Evolutionary conservation across 2,329 filamentous ascomycete species (phyloP).

Genomic region (Neofusicoccum umdonicola): DNA sequence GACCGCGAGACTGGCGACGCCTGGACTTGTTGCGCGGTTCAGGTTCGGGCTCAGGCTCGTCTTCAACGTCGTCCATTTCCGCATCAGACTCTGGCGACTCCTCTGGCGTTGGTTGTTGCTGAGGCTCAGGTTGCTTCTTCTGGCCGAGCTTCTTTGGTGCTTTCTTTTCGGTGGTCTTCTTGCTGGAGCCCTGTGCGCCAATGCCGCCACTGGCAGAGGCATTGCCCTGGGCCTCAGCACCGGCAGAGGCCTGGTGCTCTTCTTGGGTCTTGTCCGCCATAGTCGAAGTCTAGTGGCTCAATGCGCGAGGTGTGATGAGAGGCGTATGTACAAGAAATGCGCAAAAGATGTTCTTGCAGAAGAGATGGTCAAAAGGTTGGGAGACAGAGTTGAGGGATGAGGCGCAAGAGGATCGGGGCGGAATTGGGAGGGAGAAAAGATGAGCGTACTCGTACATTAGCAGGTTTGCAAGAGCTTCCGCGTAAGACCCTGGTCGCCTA

Average conservation of each 20-base stretch:
- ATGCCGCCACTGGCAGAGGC: slow-evolving; percentile 23
- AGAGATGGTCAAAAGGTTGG: not conserved
- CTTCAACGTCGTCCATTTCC: slow-evolving; percentile 44
- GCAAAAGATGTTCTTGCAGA: not conserved
- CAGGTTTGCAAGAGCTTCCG: slow-evolving; percentile 14
- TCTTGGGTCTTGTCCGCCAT: slow-evolving; percentile 24
- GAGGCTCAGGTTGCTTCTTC: slow-evolving; percentile 42
- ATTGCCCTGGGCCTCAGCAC: slow-evolving; percentile 26
- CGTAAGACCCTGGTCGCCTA: slow-evolving; percentile 8
- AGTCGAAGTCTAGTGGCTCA: not conserved
- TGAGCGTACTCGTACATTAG: slow-evolving; percentile 1
- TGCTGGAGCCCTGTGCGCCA: slow-evolving; percentile 22
- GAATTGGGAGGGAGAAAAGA: slow-evolving; percentile 14
- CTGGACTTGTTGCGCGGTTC: slow-evolving; percentile 41
- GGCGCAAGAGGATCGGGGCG: not conserved
- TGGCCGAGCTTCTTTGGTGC: slow-evolving; percentile 50
- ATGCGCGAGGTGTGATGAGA: not conserved
- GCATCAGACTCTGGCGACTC: slow-evolving; percentile 39
- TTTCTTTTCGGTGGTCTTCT: slow-evolving; percentile 47
- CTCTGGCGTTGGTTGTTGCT: slow-evolving; percentile 47
- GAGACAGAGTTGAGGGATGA: not conserved
- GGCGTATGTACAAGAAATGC: slow-evolving; percentile 2
- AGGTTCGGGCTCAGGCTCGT: slow-evolving; percentile 46
- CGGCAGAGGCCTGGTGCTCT: slow-evolving; percentile 24
- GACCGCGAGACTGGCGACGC: slow-evolving; percentile 50